Evolutionary conservation across 495 filamentous ascomycete genomes (phyloP).

Genomic region (Podospora didyma): DNA sequence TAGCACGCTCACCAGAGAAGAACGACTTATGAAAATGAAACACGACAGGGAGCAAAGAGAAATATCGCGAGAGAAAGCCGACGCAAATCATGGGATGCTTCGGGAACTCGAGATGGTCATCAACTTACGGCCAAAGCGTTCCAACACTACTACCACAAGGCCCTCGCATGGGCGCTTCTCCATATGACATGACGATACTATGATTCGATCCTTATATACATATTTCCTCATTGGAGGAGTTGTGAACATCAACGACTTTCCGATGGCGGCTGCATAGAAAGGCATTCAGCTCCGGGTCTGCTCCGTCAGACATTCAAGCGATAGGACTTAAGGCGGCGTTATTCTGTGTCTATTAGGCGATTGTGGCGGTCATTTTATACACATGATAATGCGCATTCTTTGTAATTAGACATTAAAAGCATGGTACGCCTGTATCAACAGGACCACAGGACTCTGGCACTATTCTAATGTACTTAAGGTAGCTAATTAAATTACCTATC

Average conservation of each 20-base stretch:
- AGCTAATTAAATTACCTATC: too few relatives aligned
- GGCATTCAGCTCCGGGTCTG: neutral
- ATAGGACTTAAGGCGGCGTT: neutral
- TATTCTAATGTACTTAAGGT: too few relatives aligned
- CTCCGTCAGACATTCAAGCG: neutral
- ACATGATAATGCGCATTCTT: constrained; percentile 1
- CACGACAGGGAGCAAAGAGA: constrained; percentile 76
- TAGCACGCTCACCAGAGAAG: constrained; percentile 74
- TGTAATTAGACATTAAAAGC: constrained; percentile 18
- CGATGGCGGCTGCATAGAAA: neutral
- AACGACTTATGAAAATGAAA: constrained; percentile 82
- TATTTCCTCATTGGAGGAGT: constrained; percentile 10
- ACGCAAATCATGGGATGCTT: constrained; percentile 83
- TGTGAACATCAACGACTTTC: neutral
- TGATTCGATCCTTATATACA: constrained; percentile 7
- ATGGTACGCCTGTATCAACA: constrained; percentile 4
- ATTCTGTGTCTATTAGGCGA: neutral
- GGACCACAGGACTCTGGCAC: neutral
- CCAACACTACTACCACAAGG: constrained; percentile 16
- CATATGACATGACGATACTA: constrained; percentile 30
- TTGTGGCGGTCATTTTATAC: neutral
- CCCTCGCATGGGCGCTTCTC: constrained; percentile 24
- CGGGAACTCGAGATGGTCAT: constrained; percentile 86
- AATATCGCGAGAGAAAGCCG: constrained; percentile 60
- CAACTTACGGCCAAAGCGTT: constrained; percentile 60